Base-by-base conservation (phyloP, 345 rosid species). In the Rhodamnia argentea region DNA sequence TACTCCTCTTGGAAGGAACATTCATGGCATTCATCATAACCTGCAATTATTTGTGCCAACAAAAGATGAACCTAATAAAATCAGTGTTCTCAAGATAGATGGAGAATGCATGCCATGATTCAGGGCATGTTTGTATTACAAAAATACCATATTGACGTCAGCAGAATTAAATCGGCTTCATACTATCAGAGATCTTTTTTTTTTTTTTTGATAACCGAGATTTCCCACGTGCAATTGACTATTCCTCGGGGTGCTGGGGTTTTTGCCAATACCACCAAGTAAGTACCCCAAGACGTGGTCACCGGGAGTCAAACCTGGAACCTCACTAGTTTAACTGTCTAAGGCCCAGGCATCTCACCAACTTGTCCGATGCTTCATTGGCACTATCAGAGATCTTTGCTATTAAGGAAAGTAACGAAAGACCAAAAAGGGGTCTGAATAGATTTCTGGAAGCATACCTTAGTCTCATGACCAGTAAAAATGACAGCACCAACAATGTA, bases 1-100 rank as follows among this genome's bases (percentile, higher is more conserved):
- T 98, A 91, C 99, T 98, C 91, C 99, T 93, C 91, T 98, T 98
- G 82, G 99, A 98, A 90, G 99, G 99, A 89, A 97, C 96, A 86
- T 98, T 98, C 99, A 96, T 95, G 59, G 99, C 93, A 90, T 98
- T 98, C 99, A 98, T 98, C 99, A 98, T 98, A 87, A 98, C 99
- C 99, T 96, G 92, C 86, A 90, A 64, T 88, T 86, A 40, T 64
- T 54, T 74, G 26, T 24, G 78, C 37, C 58, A 14, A 82, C 54
- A 52, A 84, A n/a, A 27, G 47, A 51, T 5, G 12, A 9, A 40
- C 55, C 75, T 32, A 23, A 52, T 53, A 83, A 57, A 15, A 70
- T 70, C 78, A 70, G 47, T 16, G 78, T 70, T 70, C 78, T 70
- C 24, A 0, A 70, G 0, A 70, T 32, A 70, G 6, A 70, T 32